These are phyloP conservation scores for Inonotus hispidus DNA, from an alignment of 1,284 basidiomycete species.

Conservation along the genomic window DNA sequence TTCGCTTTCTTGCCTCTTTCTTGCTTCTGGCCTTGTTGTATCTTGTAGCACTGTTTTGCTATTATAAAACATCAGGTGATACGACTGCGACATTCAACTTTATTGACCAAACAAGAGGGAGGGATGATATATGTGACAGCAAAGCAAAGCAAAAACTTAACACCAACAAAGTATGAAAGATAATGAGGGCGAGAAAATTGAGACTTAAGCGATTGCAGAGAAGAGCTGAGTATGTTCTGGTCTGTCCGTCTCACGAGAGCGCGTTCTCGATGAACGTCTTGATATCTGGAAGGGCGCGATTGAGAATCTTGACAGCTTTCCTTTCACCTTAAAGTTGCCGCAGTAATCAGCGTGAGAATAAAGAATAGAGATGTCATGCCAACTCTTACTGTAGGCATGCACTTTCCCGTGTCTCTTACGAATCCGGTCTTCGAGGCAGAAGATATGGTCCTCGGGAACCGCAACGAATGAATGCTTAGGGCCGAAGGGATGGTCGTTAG, in stretches of 20 bases:
- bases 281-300: conserved; percentile 56
- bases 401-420: conserved; percentile 57
- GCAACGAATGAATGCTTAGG: conserved; percentile 57
- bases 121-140: neutral
- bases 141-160: neutral
- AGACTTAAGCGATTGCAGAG: neutral
- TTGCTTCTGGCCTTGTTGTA: neutral
- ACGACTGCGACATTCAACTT: neutral
- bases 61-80: neutral
- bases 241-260: neutral
- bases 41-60: neutral
- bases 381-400: conserved; percentile 45
- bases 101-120: neutral
- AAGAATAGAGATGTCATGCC: neutral
- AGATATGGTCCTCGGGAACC: conserved; percentile 50
- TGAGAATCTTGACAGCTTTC: conserved; percentile 57
- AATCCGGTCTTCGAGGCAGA: conserved; percentile 43
- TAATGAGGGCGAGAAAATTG: neutral
- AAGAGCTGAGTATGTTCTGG: neutral
- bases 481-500: conserved; percentile 7
- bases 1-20: neutral
- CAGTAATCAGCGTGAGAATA: conserved; percentile 1
- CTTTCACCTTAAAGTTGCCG: conserved; percentile 43
- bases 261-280: conserved; percentile 40
- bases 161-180: neutral